These are phyloP conservation scores for Ustanciosporium gigantosporum DNA, from an alignment of 1,284 basidiomycete genomes.

Conservation along the genomic window DNA sequence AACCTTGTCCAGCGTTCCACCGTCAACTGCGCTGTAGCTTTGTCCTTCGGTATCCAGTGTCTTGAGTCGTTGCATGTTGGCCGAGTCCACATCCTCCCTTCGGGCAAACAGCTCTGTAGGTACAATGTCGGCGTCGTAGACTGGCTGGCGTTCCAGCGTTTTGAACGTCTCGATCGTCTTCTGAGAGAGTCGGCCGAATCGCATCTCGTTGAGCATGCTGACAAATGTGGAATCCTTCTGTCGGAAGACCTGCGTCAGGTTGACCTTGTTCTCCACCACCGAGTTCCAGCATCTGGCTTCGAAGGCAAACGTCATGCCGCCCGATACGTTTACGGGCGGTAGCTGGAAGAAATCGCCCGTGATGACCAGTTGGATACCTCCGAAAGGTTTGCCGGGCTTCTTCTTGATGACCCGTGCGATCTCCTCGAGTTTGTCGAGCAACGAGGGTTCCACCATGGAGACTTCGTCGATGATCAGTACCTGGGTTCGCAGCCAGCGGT, in stretches of 20 bases:
- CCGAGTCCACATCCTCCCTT: slow-evolving; percentile 77
- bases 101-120: slow-evolving; percentile 69
- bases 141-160: slow-evolving; percentile 35
- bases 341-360: slow-evolving; percentile 97
- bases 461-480: slow-evolving; percentile 91
- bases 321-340: slow-evolving; percentile 76
- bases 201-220: slow-evolving; percentile 54
- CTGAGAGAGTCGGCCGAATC: slow-evolving; percentile 36
- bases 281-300: slow-evolving; percentile 83
- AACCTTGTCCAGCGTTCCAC: slow-evolving; percentile 33
- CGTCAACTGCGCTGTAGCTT: slow-evolving; percentile 45
- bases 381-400: slow-evolving; percentile 69
- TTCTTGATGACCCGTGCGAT: slow-evolving; percentile 72
- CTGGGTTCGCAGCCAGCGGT: slow-evolving; percentile 73
- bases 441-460: slow-evolving; percentile 92
- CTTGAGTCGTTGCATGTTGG: slow-evolving; percentile 72
- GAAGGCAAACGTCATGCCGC: slow-evolving; percentile 65
- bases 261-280: slow-evolving; percentile 76
- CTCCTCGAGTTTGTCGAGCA: slow-evolving; percentile 84
- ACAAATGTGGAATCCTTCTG: slow-evolving; percentile 65
- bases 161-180: slow-evolving; percentile 46
- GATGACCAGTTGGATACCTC: slow-evolving; percentile 91
- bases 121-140: slow-evolving; percentile 40
- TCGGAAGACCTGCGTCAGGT: slow-evolving; percentile 84
- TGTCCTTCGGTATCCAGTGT: slow-evolving; percentile 31